Evolutionary conservation across 2,329 filamentous ascomycete genomes (phyloP).

Genomic region (Hymenoscyphus repandus): DNA sequence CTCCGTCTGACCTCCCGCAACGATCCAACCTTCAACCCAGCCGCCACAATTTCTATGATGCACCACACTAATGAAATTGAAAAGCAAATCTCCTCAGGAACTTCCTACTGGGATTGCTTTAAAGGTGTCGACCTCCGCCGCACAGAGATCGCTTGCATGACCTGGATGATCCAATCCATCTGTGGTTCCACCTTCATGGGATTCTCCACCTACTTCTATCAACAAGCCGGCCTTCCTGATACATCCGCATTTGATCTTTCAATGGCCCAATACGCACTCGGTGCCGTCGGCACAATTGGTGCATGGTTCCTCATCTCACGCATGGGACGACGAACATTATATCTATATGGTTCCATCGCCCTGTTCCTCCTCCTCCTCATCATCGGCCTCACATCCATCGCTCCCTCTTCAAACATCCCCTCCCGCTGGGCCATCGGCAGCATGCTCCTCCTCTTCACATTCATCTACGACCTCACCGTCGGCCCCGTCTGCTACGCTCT

Average conservation of each 20-base stretch:
- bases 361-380: slow-evolving; percentile 39
- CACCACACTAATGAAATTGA: slow-evolving; percentile 52
- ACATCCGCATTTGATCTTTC: slow-evolving; percentile 48
- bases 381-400: slow-evolving; percentile 41
- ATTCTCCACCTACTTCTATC: slow-evolving; percentile 56
- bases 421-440: slow-evolving; percentile 41
- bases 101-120: slow-evolving; percentile 46
- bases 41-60: slow-evolving; percentile 42
- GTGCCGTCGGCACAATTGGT: slow-evolving; percentile 44
- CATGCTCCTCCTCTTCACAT: slow-evolving; percentile 37
- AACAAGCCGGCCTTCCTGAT: slow-evolving; percentile 42
- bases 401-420: slow-evolving; percentile 34
- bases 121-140: slow-evolving; percentile 42
- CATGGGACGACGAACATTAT: slow-evolving; percentile 45
- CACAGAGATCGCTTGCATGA: slow-evolving; percentile 50
- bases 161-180: slow-evolving; percentile 58
- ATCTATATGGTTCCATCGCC: slow-evolving; percentile 42
- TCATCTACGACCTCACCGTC: slow-evolving; percentile 39
- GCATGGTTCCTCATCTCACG: slow-evolving; percentile 44
- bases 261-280: slow-evolving; percentile 36
- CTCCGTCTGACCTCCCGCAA: slow-evolving; percentile 35
- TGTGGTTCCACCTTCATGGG: slow-evolving; percentile 58
- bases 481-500: slow-evolving; percentile 41
- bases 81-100: slow-evolving; percentile 37
- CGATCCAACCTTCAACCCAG: slow-evolving; percentile 19